Base-by-base conservation (phyloP, 768 basidiomycete genomes). In the Auriscalpium vulgare region DNA sequence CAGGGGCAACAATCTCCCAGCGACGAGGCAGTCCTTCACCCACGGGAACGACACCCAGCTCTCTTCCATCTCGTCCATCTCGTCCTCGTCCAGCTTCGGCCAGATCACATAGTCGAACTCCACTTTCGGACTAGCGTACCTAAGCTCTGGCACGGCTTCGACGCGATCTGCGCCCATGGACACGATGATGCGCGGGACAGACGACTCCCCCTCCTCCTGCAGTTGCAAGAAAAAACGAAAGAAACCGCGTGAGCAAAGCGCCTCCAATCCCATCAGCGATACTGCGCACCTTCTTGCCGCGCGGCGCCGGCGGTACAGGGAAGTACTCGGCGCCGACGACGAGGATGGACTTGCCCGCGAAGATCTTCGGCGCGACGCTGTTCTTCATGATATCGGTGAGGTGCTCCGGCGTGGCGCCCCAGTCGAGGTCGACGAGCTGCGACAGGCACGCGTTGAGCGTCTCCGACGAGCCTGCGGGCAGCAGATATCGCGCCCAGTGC, bases 21-120 rank as follows among this genome's bases (percentile, higher is more conserved):
- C 77, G 57, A 88, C 78, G 35, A 92, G 71, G 63, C 87, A 86
- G 48, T 88, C 80, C 68, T 92, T 93, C 43, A 92, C 79, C 88
- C 88, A 92, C 16, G 69, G 64, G 70, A 88, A 81, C 56, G 76
- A 70, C 14, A 84, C 83, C 43, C 70, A 71, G 16, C 71, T 74
- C 21, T 64, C 73, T 44, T 56, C 43, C 19, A 47, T 56, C 37
- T 64, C 65, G 36, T 54, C 48, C 21, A 58, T 61, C 54, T 60
- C 61, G 43, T 69, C 60, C 11, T 68, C 64, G 50, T 58, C 65
- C 36, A 85, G 81, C 59, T 81, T 79, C 57, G 84, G 75, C 29
- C 29, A 29, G 52, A 93, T 74, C 43, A 90, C 69, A 57, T 83
- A 84, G 64, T 87, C 78, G 66, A 82, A 90, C 13, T 62, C 73